These are phyloP conservation scores for Populus tremula DNA, from an alignment of 345 rosid genomes.

Conservation along the genomic window DNA sequence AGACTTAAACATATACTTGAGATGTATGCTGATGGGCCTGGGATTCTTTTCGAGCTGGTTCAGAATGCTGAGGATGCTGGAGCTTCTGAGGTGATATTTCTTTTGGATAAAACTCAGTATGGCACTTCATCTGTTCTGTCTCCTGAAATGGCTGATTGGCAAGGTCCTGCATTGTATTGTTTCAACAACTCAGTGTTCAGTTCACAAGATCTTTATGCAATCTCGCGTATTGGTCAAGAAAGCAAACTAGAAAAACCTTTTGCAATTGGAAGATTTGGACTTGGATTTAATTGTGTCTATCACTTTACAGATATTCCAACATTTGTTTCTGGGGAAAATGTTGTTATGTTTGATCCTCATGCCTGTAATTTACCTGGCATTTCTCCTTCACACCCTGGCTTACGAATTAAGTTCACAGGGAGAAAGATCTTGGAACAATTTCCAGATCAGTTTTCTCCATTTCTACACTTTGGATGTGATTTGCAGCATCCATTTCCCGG, in stretches of 20 bases:
- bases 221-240: conserved; percentile 97
- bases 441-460: conserved; percentile 95
- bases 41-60: conserved; percentile 85
- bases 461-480: conserved; percentile 92
- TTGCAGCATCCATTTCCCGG: conserved; percentile 77
- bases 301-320: conserved; percentile 92
- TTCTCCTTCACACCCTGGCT: conserved; percentile 94
- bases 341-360: conserved; percentile 98
- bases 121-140: conserved; percentile 95
- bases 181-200: conserved; percentile 92
- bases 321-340: conserved; percentile 94
- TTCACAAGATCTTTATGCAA: conserved; percentile 91
- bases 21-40: conserved; percentile 99
- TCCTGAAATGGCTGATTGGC: conserved; percentile 99
- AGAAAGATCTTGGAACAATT: conserved; percentile 88
- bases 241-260: conserved; percentile 94
- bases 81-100: conserved; percentile 86
- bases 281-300: conserved; percentile 96
- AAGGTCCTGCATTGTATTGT: conserved; percentile 95
- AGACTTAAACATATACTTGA: conserved; percentile 95
- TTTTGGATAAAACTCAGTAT: conserved; percentile 89
- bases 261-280: conserved; percentile 93
- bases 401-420: conserved; percentile 83
- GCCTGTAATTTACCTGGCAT: conserved; percentile 90
- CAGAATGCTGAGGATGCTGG: conserved; percentile 99